Conservation (phyloP, 2,329 filamentous ascomycete species). For the Ophiostoma sp. region DNA sequence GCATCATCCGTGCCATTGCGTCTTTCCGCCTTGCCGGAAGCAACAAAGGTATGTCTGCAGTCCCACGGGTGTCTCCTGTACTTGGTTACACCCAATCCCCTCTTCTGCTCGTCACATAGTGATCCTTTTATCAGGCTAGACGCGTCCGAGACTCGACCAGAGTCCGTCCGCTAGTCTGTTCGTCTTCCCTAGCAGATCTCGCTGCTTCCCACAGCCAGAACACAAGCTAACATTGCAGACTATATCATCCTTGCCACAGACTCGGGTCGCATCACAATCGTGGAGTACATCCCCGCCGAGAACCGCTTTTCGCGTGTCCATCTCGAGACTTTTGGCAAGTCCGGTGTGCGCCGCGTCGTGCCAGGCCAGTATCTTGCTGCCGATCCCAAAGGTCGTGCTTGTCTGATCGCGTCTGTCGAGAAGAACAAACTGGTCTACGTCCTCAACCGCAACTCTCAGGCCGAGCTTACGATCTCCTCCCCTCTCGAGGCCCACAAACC, state of each 20-base stretch:
- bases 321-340: slow-evolving; percentile 97
- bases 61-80: too few relatives aligned
- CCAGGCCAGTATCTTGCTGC: slow-evolving; percentile 94
- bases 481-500: slow-evolving; percentile 93
- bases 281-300: slow-evolving; percentile 82
- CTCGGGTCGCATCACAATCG: slow-evolving; percentile 87
- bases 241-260: slow-evolving; percentile 94
- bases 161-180: slow-evolving; percentile 17
- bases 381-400: slow-evolving; percentile 92
- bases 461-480: slow-evolving; percentile 92
- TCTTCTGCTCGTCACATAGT: not conserved
- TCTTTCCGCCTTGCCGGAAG: slow-evolving; percentile 89
- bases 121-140: not conserved
- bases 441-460: slow-evolving; percentile 88
- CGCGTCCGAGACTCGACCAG: not conserved
- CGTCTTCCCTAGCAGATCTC: not conserved
- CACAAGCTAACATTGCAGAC: slow-evolving; percentile 50
- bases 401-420: slow-evolving; percentile 87
- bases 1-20: slow-evolving; percentile 84
- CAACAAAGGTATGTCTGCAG: slow-evolving; percentile 73
- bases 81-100: not conserved
- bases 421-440: slow-evolving; percentile 99
- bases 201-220: not conserved
- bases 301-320: slow-evolving; percentile 87
- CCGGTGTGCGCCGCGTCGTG: slow-evolving; percentile 84